Conservation (phyloP, 768 basidiomycete genomes). For the Thelephora ganbajun region DNA sequence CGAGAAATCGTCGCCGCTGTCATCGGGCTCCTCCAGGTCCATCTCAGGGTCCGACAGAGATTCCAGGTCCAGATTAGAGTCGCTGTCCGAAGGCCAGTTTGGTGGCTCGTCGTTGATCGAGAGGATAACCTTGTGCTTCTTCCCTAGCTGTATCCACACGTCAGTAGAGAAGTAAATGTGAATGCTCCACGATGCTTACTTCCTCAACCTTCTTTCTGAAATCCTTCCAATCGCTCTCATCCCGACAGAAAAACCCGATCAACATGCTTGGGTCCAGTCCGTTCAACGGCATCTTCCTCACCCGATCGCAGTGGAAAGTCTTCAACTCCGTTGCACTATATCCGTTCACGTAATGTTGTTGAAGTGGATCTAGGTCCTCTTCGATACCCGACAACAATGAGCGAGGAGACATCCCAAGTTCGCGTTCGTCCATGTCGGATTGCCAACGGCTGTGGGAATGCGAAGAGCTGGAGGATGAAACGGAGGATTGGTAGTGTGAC, state of each 20-base stretch:
- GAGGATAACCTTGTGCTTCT: constrained; percentile 52
- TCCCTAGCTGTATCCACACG: constrained; percentile 23
- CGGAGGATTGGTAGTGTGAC: constrained; percentile 20
- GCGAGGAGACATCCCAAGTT: constrained; percentile 17
- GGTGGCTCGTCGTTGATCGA: constrained; percentile 83
- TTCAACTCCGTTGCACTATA: constrained; percentile 62
- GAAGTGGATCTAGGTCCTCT: constrained; percentile 28
- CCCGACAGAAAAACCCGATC: constrained; percentile 77
- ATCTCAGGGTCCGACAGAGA: constrained; percentile 73
- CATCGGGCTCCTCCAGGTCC: constrained; percentile 40
- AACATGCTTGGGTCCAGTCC: constrained; percentile 96
- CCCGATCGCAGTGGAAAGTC: constrained; percentile 94
- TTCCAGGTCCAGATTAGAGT: constrained; percentile 66
- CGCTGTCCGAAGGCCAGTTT: constrained; percentile 59
- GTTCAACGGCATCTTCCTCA: constrained; percentile 86
- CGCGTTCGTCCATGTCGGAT: constrained; percentile 23
- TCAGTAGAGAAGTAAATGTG: constrained; percentile 4
- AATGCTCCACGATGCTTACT: constrained; percentile 35
- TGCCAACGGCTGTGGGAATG: constrained; percentile 19
- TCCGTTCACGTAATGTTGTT: constrained; percentile 55
- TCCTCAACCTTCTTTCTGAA: constrained; percentile 57
- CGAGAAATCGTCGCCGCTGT: constrained; percentile 36
- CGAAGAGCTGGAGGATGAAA: constrained; percentile 7
- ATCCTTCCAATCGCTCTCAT: constrained; percentile 79
- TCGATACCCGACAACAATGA: constrained; percentile 1